Base-by-base conservation (phyloP, 371 early-diverging fungal species). In the Dichotomocladium elegans region DNA sequence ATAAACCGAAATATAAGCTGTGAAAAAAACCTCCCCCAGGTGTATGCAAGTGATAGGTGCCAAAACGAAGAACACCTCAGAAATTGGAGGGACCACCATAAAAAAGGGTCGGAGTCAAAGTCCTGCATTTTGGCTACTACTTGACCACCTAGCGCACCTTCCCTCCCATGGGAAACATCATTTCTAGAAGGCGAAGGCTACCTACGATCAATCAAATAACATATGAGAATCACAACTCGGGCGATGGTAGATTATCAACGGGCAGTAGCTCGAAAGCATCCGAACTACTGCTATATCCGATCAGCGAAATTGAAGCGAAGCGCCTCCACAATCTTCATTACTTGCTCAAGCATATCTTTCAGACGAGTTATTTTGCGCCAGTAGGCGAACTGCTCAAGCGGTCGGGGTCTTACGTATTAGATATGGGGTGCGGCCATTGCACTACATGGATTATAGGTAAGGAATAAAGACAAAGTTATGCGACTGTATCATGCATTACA, bases 311-410 rank as follows among this genome's bases (percentile, higher is more conserved):
- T 4, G 77, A 72, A 41, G 55, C 48, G 11, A 48, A 33, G 14
- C 63, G 70, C 19, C 62, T 57, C 22, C 55, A 51, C 28, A 37
- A 54, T 6, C 47, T 60, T 24, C 70, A 73, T 45, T 67, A 60
- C 53, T 41, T 71, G 4, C 51, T 67, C 8, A 70, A 69, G 49
- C 63, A 67, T 40, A 34, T 73, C 6, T 77, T 72, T 34, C 68
- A 71, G 49, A 51, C 41, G 11, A 68, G 52, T 46, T 61, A 58
- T 24, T 64, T 60, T 51, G 68, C 73, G 1, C 77, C 73, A 5
- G 49, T 76, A 2, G 57, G 61, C 0, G 41, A 54, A 10, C 6
- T 50, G 0, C 41, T 75, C 11, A 21, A 49, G 2, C 17, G 26
- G 22, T 21, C 45, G 4, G 60, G 22, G 1, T 43, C 68, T 3